These are phyloP conservation scores for Papiliotrema nemorosa DNA, from an alignment of 1,284 basidiomycete species.

Conservation along the genomic window DNA sequence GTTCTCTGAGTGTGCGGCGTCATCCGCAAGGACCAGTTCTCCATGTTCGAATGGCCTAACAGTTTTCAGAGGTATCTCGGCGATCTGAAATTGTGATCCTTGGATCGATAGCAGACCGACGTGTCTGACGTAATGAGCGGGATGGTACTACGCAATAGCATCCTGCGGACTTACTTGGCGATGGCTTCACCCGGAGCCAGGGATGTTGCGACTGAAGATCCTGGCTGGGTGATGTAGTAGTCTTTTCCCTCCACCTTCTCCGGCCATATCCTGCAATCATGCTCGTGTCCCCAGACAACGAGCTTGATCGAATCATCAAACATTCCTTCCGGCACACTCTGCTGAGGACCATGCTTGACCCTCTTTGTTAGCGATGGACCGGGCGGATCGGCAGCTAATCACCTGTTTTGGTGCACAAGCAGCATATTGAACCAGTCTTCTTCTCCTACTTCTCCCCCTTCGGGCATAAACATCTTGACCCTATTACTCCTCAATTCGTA, in stretches of 20 bases:
- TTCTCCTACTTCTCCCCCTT: slow-evolving; percentile 61
- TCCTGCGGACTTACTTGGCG: slow-evolving; percentile 80
- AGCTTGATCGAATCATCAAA: slow-evolving; percentile 94
- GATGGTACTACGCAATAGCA: too few relatives aligned
- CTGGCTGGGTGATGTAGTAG: slow-evolving; percentile 92
- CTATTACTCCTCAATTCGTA: slow-evolving; percentile 90
- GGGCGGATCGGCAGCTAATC: too few relatives aligned
- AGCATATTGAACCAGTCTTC: slow-evolving; percentile 89
- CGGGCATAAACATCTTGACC: slow-evolving; percentile 94
- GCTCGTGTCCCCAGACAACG: slow-evolving; percentile 98
- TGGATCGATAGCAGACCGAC: slow-evolving; percentile 82
- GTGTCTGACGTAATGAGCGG: slow-evolving; percentile 58
- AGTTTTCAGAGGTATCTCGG: slow-evolving; percentile 79
- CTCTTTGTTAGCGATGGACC: slow-evolving; percentile 51
- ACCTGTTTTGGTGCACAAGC: slow-evolving; percentile 95
- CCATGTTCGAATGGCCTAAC: slow-evolving; percentile 95
- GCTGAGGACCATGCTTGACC: slow-evolving; percentile 88
- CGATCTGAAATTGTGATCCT: slow-evolving; percentile 79
- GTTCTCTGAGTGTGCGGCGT: slow-evolving; percentile 62
- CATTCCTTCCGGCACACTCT: slow-evolving; percentile 90
- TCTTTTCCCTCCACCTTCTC: slow-evolving; percentile 85
- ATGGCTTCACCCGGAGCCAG: slow-evolving; percentile 84
- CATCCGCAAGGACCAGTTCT: slow-evolving; percentile 70
- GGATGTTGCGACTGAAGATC: slow-evolving; percentile 90
- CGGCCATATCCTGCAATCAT: slow-evolving; percentile 89